These are phyloP conservation scores for Wickerhamomyces bovis DNA, from an alignment of 805 yeast genomes.

Conservation along the genomic window DNA sequence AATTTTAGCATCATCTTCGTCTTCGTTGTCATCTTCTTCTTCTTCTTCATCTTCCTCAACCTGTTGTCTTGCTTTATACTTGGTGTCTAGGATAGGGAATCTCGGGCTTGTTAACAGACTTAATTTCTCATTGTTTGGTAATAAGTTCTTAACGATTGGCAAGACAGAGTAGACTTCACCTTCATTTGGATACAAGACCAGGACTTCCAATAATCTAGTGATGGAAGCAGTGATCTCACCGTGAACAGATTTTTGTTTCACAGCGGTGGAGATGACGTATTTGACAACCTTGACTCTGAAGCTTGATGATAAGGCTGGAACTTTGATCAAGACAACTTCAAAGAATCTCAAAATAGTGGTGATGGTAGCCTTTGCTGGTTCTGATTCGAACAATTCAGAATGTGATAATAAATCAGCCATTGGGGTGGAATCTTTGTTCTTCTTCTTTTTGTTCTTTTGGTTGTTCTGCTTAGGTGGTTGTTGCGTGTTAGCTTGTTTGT, in stretches of 20 bases:
- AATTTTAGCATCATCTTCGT: conserved; percentile 12
- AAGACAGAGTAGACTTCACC: conserved; percentile 55
- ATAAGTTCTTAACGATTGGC: conserved; percentile 58
- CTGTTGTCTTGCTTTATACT: conserved; percentile 16
- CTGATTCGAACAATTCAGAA: conserved; percentile 44
- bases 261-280: conserved; percentile 34
- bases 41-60: conserved; percentile 27
- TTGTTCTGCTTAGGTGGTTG: conserved; percentile 12
- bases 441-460: conserved; percentile 36
- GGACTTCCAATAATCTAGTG: conserved; percentile 39
- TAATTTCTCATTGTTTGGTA: conserved; percentile 43
- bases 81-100: conserved; percentile 43
- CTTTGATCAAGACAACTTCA: conserved; percentile 38
- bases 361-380: conserved; percentile 34
- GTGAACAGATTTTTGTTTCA: conserved; percentile 24
- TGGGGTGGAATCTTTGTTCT: conserved; percentile 38
- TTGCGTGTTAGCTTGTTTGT: conserved; percentile 31
- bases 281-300: conserved; percentile 54
- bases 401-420: conserved; percentile 66
- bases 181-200: conserved; percentile 64
- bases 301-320: conserved; percentile 50
- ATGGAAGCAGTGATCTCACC: conserved; percentile 25
- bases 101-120: conserved; percentile 70
- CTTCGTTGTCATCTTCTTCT: conserved; percentile 25
- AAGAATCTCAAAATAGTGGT: conserved; percentile 37